Base-by-base conservation (phyloP, 306 rosid genomes). In the Prunus padus region DNA sequence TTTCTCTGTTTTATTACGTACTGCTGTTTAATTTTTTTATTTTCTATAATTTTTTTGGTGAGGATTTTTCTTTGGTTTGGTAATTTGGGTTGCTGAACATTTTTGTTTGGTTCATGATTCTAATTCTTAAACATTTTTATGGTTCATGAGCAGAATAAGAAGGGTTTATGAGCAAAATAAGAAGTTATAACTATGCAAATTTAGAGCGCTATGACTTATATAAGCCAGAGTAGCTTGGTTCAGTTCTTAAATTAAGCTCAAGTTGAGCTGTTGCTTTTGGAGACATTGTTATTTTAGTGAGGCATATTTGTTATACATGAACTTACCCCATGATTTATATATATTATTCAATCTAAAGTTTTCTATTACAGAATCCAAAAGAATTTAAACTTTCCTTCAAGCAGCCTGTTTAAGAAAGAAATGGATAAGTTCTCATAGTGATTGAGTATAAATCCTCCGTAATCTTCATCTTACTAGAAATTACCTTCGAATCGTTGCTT, bases 401-500 rank as follows among this genome's bases (percentile, higher is more conserved):
- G 19, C 22, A 10, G 70, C 30, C 20, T 74, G 40, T 1, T 64
- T 37, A 49, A 33, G 49, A 64, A 63, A 11, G 49, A 64, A 63
- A 11, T 64, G 45, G 20, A 33, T 12, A 5, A 28, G 26, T n/a
- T 74, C 10, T 45, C 40, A 26, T 47, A 3, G 10, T 23, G 30
- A 57, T 57, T 30, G 25, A 57, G 66, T 28, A 13, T 59, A 11
- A 59, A 2, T 26, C 42, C 65, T 25, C 65, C 11, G 74, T 22
- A n/a, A 31, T 8, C 52, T 49, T 52, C 65, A 14, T 37, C 11
- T 51, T 50, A 20, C 3, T 45, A 72, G 73, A 80, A 68, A 8
- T 37, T 44, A n/a, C 61, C 30, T 77, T 67, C 47, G 73, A 23
- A 26, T 69, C 7, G 72, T 16, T 13, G 33, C 83, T 31, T 42